A percentile compares a stretch with the other conserved stretches of the same genome.
These are phyloP conservation scores for Globisporangium abappressorium DNA, from an alignment of 352 stramenopile species.

Conservation along the genomic window DNA sequence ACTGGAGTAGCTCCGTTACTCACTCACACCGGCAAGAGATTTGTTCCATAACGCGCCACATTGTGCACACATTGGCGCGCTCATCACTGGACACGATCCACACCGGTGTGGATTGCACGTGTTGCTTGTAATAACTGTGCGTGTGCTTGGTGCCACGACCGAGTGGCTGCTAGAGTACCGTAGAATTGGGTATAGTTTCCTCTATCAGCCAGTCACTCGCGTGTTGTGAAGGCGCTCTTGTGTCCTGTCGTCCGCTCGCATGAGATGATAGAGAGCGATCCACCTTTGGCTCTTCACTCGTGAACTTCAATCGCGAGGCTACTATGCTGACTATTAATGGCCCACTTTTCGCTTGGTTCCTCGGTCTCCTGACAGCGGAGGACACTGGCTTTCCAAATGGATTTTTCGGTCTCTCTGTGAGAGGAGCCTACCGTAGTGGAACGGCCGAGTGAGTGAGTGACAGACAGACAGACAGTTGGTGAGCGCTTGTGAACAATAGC, in stretches of 20 bases:
- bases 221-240: not conserved
- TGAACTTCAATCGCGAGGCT: not conserved
- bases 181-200: not conserved
- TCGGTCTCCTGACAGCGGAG: too few species aligned
- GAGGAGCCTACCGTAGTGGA: too few species aligned
- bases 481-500: too few species aligned
- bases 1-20: constrained; percentile 7
- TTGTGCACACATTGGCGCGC: not conserved
- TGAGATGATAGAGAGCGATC: not conserved
- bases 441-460: too few species aligned
- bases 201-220: not conserved
- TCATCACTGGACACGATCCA: not conserved
- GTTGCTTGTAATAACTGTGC: too few species aligned
- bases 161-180: not conserved
- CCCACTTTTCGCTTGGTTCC: too few species aligned
- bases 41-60: not conserved
- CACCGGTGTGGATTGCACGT: too few species aligned
- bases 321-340: not conserved
- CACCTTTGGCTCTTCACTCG: not conserved
- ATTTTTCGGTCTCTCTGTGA: too few species aligned
- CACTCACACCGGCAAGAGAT: not conserved
- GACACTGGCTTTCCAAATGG: too few species aligned
- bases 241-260: not conserved
- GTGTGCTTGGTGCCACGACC: not conserved
- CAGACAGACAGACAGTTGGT: too few species aligned